These are phyloP conservation scores for Saturnispora kantuleensis DNA, from an alignment of 805 yeast genomes.

Conservation along the genomic window DNA sequence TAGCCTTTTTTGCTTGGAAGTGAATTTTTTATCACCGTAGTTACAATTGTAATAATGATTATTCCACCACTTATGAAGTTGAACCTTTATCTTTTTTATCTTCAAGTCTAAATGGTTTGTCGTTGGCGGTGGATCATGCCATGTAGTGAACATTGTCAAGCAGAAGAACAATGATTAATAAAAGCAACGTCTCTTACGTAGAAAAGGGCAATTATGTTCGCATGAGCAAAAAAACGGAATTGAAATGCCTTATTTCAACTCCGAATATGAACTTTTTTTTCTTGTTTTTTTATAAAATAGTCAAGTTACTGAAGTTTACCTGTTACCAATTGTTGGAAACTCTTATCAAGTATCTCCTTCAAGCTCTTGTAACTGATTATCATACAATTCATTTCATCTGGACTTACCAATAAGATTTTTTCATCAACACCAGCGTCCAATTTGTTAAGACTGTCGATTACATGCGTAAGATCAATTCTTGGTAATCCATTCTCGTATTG, in stretches of 20 bases:
- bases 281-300: constrained; percentile 2
- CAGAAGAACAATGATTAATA: too few species aligned
- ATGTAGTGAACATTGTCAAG: too few species aligned
- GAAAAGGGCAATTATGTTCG: too few species aligned
- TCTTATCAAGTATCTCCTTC: constrained; percentile 56
- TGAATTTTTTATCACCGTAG: constrained; percentile 19
- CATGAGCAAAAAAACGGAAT: background rate
- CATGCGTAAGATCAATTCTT: constrained; percentile 72
- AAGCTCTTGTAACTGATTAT: constrained; percentile 80
- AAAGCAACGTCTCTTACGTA: too few species aligned
- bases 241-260: background rate
- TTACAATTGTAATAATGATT: constrained; percentile 14
- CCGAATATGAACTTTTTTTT: background rate
- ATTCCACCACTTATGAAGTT: constrained; percentile 23
- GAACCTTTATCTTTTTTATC: constrained; percentile 14
- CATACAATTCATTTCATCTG: constrained; percentile 78
- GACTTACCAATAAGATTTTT: constrained; percentile 64
- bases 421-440: constrained; percentile 90
- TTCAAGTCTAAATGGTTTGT: background rate
- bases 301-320: constrained; percentile 3
- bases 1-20: constrained; percentile 18
- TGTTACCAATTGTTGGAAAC: constrained; percentile 42
- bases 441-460: constrained; percentile 70
- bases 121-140: background rate
- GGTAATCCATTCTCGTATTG: constrained; percentile 80